Percentiles rank a stretch among this genome's conserved stretches.
Evolutionary conservation across 768 basidiomycete genomes (phyloP).

Genomic region (Saitozyma sp.): DNA sequence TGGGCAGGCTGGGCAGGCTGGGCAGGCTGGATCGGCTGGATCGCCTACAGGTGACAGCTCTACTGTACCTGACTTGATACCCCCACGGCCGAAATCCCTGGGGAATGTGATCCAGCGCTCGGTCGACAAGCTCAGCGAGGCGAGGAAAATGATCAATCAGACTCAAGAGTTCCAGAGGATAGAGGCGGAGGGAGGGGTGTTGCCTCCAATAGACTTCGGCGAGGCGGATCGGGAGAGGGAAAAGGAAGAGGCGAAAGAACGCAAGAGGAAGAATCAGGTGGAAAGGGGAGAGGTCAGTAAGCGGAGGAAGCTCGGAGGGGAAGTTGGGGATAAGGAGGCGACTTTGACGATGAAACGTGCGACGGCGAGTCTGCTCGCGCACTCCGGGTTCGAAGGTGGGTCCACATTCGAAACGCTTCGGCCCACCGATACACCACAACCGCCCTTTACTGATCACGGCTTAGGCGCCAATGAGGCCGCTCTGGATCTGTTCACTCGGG

Average conservation of each 20-base stretch:
- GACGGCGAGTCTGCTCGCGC: constrained; percentile 64
- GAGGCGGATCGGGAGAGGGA: constrained; percentile 71
- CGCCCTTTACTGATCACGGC: background rate
- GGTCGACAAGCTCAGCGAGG: constrained; percentile 29
- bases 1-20: background rate
- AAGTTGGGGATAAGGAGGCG: constrained; percentile 41
- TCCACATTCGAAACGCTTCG: constrained; percentile 2
- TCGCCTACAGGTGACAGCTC: background rate
- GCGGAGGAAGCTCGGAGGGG: constrained; percentile 33
- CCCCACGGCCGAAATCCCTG: constrained; percentile 17
- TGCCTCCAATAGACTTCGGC: constrained; percentile 50
- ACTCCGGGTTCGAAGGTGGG: constrained; percentile 87
- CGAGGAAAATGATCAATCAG: constrained; percentile 21
- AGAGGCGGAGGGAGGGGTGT: constrained; percentile 36
- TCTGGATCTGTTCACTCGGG: constrained; percentile 72
- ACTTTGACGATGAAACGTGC: constrained; percentile 33
- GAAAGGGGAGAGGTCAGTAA: constrained; percentile 24
- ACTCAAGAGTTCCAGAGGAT: constrained; percentile 40
- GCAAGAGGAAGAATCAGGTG: constrained; percentile 18
- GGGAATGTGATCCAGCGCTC: constrained; percentile 25
- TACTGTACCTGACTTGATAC: constrained; percentile 5
- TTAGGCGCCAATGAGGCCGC: constrained; percentile 73
- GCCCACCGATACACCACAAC: too few relatives aligned
- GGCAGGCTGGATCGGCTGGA: background rate
- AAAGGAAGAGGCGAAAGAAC: constrained; percentile 53